Conservation (phyloP, 2,329 filamentous ascomycete species). For the Colletotrichum tofieldiae region DNA sequence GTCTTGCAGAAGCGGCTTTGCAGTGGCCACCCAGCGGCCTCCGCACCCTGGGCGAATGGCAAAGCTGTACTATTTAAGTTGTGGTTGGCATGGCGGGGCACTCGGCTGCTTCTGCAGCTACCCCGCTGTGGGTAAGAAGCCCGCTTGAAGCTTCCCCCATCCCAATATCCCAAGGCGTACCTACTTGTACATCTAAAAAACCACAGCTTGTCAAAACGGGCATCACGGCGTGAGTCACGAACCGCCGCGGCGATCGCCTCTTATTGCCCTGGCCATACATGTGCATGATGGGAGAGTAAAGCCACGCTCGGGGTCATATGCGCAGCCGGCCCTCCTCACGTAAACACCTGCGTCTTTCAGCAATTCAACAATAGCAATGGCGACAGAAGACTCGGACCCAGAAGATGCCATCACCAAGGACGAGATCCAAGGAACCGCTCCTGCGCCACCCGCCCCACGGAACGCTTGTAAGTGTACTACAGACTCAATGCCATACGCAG, state of each 20-base stretch:
- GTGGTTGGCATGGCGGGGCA: slow-evolving; percentile 7
- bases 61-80: not conserved
- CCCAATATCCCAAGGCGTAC: not conserved
- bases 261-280: not conserved
- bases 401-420: slow-evolving; percentile 61
- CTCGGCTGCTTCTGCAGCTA: slow-evolving; percentile 5
- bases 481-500: not conserved
- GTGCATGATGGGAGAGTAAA: slow-evolving; percentile 14
- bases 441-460: slow-evolving; percentile 46
- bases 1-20: slow-evolving; percentile 21
- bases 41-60: slow-evolving; percentile 19
- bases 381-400: slow-evolving; percentile 47
- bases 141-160: not conserved
- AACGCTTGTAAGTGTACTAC: slow-evolving; percentile 60
- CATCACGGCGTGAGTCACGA: not conserved
- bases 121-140: slow-evolving; percentile 17
- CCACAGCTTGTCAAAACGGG: not conserved
- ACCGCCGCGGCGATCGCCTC: not conserved
- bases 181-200: not conserved
- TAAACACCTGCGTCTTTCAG: not conserved
- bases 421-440: slow-evolving; percentile 56
- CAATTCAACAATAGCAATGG: slow-evolving; percentile 44
- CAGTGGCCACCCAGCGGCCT: slow-evolving; percentile 24
- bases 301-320: not conserved
- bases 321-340: not conserved